phyloP scores from a whole-genome alignment of 176 grass and related monocot species.

The Zizania latifolia region DNA sequence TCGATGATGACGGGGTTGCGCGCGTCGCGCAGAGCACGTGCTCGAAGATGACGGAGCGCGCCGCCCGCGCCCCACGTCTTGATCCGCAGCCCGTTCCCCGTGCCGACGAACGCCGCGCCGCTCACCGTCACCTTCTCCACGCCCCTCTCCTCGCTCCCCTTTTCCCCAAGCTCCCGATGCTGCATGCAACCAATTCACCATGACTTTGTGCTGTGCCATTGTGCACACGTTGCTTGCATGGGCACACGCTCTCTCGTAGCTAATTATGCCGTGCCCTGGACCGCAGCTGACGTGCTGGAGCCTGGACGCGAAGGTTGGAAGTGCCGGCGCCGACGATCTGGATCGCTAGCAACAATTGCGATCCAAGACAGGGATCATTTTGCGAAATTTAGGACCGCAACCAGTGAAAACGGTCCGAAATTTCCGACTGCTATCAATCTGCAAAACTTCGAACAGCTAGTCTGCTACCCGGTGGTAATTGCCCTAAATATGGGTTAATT shows the following conservation, averaged over 20 bases:
- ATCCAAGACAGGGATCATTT: too few species aligned
- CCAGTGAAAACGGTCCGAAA: too few species aligned
- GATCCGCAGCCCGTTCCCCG: constrained; percentile 54
- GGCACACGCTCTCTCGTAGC: neutral
- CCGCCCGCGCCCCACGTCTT: constrained; percentile 54
- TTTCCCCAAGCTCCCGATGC: constrained; percentile 63
- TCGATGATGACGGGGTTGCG: constrained; percentile 62
- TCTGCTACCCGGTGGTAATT: too few species aligned
- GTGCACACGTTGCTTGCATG: neutral
- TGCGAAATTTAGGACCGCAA: too few species aligned
- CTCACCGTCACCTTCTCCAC: constrained; percentile 65
- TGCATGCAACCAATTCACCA: neutral
- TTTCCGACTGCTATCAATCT: too few species aligned
- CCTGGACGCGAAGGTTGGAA: constrained; percentile 46
- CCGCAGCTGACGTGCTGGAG: constrained; percentile 58
- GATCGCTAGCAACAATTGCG: too few species aligned
- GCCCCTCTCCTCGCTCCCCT: constrained; percentile 28
- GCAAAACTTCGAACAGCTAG: too few species aligned
- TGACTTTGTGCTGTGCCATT: neutral
- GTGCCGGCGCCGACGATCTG: constrained; percentile 59
- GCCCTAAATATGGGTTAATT: too few species aligned
- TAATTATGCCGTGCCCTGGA: constrained; percentile 67
- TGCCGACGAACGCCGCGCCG: constrained; percentile 32
- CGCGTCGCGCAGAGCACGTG: constrained; percentile 38
- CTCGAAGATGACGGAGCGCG: constrained; percentile 34